phyloP scores from a whole-genome alignment of 257 asterid genomes.

The Haberlea rhodopensis region DNA sequence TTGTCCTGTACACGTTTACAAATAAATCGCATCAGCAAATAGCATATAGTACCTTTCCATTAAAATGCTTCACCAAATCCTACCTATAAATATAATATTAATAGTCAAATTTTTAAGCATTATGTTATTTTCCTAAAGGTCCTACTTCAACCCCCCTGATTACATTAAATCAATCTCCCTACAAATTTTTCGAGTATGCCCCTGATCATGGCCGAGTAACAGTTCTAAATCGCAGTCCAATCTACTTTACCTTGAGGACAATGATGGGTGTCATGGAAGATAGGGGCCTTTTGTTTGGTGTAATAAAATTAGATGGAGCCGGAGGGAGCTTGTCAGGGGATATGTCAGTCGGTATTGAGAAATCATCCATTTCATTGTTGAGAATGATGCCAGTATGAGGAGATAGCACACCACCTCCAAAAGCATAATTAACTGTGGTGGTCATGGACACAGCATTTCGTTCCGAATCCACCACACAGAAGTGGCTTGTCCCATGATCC shows the following conservation, averaged over 20 bases:
- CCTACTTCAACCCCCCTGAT: no score
- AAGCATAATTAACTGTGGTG: slow-evolving; percentile 63
- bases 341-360: slow-evolving; percentile 65
- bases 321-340: slow-evolving; percentile 72
- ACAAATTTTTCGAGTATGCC: no score
- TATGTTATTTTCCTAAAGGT: no score
- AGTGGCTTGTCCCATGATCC: slow-evolving; percentile 88
- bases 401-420: slow-evolving; percentile 80
- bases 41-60: no score
- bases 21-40: neutral
- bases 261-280: slow-evolving; percentile 92
- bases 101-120: no score
- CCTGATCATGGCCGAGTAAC: no score
- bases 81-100: no score
- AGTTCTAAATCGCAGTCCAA: neutral
- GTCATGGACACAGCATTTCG: slow-evolving; percentile 89
- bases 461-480: slow-evolving; percentile 78
- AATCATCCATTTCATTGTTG: slow-evolving; percentile 94
- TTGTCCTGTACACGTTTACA: slow-evolving; percentile 44
- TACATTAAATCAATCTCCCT: no score
- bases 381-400: slow-evolving; percentile 84
- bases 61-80: neutral
- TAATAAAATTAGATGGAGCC: slow-evolving; percentile 78
- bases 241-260: slow-evolving; percentile 64
- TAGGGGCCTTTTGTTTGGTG: slow-evolving; percentile 79